A percentile compares a stretch with the other conserved stretches of the same genome.
phyloP scores from a whole-genome alignment of 2,329 filamentous ascomycete species.

The Fusarium hainanense region DNA sequence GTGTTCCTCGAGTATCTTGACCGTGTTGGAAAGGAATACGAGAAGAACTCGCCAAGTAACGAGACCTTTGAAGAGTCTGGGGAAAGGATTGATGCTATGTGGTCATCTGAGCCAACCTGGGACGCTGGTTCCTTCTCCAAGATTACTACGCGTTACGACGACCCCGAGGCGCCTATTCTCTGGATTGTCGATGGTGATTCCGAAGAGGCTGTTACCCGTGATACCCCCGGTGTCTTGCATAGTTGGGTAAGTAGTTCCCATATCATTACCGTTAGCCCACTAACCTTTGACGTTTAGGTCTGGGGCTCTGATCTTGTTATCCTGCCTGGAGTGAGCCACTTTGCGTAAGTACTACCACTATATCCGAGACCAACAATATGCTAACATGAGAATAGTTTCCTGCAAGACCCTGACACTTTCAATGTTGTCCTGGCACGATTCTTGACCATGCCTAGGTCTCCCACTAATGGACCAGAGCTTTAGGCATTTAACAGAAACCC shows the following conservation, averaged over 20 bases:
- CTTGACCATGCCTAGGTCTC: neutral
- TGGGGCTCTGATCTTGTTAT: constrained; percentile 3
- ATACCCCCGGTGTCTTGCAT: neutral
- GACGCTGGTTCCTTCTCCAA: neutral
- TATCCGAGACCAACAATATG: accelerated
- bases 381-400: neutral
- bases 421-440: neutral
- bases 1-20: neutral
- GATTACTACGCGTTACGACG: neutral
- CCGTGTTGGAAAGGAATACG: neutral
- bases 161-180: neutral
- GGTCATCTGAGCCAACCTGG: neutral
- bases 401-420: neutral
- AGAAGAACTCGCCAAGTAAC: neutral
- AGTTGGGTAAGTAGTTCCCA: neutral
- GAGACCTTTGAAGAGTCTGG: neutral
- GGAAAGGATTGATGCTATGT: neutral
- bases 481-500: neutral
- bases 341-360: neutral
- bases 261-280: neutral
- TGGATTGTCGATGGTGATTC: constrained; percentile 4
- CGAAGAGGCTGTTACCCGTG: constrained; percentile 1
- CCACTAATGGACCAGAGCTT: neutral
- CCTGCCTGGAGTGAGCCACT: constrained; percentile 5
- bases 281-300: neutral